Conservation (phyloP, 2,329 filamentous ascomycete genomes). For the Fusarium graminum region DNA sequence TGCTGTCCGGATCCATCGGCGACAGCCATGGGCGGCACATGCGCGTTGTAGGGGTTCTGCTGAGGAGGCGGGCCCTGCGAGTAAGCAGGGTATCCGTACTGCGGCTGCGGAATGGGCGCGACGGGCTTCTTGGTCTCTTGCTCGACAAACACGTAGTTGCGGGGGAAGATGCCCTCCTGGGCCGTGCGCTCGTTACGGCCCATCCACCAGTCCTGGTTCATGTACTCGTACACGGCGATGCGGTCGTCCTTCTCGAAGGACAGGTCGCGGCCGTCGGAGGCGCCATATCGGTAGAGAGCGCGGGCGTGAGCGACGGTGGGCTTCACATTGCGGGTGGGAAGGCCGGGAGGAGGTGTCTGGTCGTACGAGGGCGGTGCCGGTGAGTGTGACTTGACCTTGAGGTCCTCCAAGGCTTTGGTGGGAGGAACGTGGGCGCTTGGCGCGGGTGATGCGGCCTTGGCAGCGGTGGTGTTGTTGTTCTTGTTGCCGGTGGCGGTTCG, state of each 20-base stretch:
- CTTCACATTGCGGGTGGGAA: constrained; percentile 60
- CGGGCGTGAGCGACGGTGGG: constrained; percentile 78
- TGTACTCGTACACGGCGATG: constrained; percentile 86
- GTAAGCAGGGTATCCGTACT: constrained; percentile 58
- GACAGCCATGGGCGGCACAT: constrained; percentile 81
- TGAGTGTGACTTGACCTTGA: constrained; percentile 52
- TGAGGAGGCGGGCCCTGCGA: constrained; percentile 60
- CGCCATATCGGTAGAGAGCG: constrained; percentile 86
- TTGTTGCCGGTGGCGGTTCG: constrained; percentile 56
- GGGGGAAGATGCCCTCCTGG: constrained; percentile 93
- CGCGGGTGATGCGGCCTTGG: constrained; percentile 48
- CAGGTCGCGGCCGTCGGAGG: constrained; percentile 83
- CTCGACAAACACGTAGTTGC: constrained; percentile 84
- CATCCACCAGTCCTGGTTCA: constrained; percentile 98
- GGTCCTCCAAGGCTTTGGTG: constrained; percentile 59
- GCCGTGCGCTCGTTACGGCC: constrained; percentile 87
- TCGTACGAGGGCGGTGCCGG: constrained; percentile 66
- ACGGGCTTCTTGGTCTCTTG: constrained; percentile 65
- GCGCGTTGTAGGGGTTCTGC: constrained; percentile 74
- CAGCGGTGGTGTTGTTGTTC: constrained; percentile 50
- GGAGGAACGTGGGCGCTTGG: constrained; percentile 51
- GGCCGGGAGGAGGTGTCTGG: constrained; percentile 60
- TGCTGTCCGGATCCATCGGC: constrained; percentile 66
- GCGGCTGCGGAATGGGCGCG: constrained; percentile 50
- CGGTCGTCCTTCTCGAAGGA: constrained; percentile 84